Percentiles rank a stretch among this genome's conserved stretches.
Evolutionary conservation across 306 rosid species (phyloP).

Genomic region (Macrotyloma uniflorum): DNA sequence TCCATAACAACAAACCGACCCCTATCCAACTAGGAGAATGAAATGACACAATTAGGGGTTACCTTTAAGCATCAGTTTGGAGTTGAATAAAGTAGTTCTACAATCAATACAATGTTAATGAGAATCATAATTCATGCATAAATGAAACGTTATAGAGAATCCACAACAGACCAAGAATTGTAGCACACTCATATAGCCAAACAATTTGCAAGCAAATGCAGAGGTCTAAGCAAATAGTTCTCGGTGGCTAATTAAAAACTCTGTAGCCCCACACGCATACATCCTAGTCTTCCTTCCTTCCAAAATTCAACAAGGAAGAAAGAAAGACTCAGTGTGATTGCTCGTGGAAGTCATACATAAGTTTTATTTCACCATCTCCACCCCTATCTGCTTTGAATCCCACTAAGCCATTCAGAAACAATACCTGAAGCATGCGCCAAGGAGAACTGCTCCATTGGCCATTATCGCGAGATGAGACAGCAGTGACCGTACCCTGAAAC

Average conservation of each 20-base stretch:
- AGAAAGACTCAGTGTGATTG: neutral
- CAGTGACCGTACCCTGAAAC: slow-evolving; percentile 66
- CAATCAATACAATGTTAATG: neutral
- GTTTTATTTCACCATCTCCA: neutral
- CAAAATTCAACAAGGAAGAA: neutral
- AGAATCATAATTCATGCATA: neutral
- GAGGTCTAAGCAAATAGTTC: neutral
- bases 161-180: neutral
- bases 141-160: slow-evolving; percentile 1
- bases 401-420: too few relatives aligned
- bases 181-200: neutral
- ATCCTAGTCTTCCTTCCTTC: slow-evolving; percentile 13
- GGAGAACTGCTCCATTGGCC: slow-evolving; percentile 61
- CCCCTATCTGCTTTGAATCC: too few relatives aligned
- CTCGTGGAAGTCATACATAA: neutral
- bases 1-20: neutral
- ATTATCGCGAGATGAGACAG: slow-evolving; percentile 16
- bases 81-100: neutral
- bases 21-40: neutral
- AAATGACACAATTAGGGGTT: neutral
- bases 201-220: neutral
- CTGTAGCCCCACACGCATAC: neutral
- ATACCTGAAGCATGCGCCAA: slow-evolving; percentile 87
- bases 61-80: neutral
- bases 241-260: neutral